Percentiles rank a stretch among this genome's conserved stretches.
Evolutionary conservation across 352 stramenopile genomes (phyloP).

Genomic region (Lagenidium giganteum): DNA sequence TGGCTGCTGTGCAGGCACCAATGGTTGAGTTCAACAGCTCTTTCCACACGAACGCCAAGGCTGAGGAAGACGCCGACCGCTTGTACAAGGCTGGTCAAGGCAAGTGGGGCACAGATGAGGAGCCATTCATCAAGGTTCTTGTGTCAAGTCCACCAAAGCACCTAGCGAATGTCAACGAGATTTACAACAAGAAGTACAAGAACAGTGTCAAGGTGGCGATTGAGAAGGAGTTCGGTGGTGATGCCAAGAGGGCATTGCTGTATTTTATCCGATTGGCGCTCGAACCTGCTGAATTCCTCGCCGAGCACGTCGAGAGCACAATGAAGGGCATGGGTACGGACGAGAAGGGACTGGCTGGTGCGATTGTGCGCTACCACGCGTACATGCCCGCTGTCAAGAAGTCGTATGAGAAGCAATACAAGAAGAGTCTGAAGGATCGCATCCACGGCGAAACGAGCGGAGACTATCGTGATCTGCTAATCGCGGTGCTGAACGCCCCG

Average conservation of each 20-base stretch:
- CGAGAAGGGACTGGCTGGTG: slow-evolving; percentile 3
- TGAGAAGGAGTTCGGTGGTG: slow-evolving; percentile 63
- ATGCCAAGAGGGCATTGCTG: slow-evolving; percentile 34
- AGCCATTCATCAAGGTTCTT: slow-evolving; percentile 56
- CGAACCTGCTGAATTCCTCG: slow-evolving; percentile 3
- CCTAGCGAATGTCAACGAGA: slow-evolving; percentile 44
- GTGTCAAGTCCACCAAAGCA: slow-evolving; percentile 56
- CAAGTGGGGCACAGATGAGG: slow-evolving; percentile 75
- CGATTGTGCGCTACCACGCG: slow-evolving; percentile 65
- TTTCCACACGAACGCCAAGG: slow-evolving; percentile 64
- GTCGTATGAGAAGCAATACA: slow-evolving; percentile 58
- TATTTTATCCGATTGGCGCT: slow-evolving; percentile 35
- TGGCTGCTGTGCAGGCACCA: slow-evolving; percentile 25
- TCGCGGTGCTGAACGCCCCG: slow-evolving; percentile 51
- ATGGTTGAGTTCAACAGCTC: slow-evolving; percentile 20
- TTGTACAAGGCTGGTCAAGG: slow-evolving; percentile 76
- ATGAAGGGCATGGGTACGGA: slow-evolving; percentile 14
- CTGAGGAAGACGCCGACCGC: slow-evolving; percentile 46
- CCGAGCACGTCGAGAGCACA: slow-evolving; percentile 9
- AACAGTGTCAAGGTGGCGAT: slow-evolving; percentile 53
- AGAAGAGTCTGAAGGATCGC: slow-evolving; percentile 50
- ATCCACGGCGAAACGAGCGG: slow-evolving; percentile 46
- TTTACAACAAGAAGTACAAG: slow-evolving; percentile 57
- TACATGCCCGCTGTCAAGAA: slow-evolving; percentile 45
- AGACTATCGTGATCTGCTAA: slow-evolving; percentile 57